Evolutionary conservation across 2,329 filamentous ascomycete genomes (phyloP).

Genomic region (Coleophoma cylindrospora): DNA sequence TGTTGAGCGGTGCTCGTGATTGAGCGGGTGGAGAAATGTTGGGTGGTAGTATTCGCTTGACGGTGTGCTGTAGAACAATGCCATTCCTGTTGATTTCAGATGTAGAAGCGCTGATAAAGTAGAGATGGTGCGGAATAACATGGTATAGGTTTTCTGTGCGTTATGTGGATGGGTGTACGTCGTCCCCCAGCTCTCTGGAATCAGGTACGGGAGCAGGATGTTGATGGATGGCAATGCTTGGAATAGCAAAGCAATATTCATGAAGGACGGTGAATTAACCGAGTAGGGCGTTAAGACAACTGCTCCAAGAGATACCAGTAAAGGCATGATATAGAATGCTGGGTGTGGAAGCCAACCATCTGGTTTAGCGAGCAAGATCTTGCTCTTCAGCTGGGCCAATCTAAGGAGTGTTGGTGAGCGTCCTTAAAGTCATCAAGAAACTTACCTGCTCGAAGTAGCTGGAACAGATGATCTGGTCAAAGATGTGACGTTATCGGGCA

Average conservation of each 20-base stretch:
- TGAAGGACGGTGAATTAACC: constrained; percentile 35
- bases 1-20: constrained; percentile 36
- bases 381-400: constrained; percentile 25
- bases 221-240: constrained; percentile 39
- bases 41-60: constrained; percentile 42
- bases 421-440: not conserved
- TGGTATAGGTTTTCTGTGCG: constrained; percentile 35
- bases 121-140: constrained; percentile 43
- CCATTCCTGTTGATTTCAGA: constrained; percentile 35
- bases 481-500: constrained; percentile 27
- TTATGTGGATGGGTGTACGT: constrained; percentile 33
- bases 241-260: constrained; percentile 25
- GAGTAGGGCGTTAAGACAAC: constrained; percentile 34
- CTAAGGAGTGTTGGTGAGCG: constrained; percentile 1
- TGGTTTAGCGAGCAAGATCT: constrained; percentile 35
- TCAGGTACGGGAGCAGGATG: constrained; percentile 38
- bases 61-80: constrained; percentile 41
- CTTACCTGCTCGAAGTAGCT: constrained; percentile 14
- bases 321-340: constrained; percentile 27
- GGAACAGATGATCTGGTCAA: constrained; percentile 14
- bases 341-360: constrained; percentile 37
- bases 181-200: constrained; percentile 44
- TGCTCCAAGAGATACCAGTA: constrained; percentile 30
- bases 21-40: constrained; percentile 39
- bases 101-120: constrained; percentile 38